A percentile compares a stretch with the other conserved stretches of the same genome.
Conservation (phyloP, 2,329 filamentous ascomycete genomes). For the Amauroascus verrucosus region DNA sequence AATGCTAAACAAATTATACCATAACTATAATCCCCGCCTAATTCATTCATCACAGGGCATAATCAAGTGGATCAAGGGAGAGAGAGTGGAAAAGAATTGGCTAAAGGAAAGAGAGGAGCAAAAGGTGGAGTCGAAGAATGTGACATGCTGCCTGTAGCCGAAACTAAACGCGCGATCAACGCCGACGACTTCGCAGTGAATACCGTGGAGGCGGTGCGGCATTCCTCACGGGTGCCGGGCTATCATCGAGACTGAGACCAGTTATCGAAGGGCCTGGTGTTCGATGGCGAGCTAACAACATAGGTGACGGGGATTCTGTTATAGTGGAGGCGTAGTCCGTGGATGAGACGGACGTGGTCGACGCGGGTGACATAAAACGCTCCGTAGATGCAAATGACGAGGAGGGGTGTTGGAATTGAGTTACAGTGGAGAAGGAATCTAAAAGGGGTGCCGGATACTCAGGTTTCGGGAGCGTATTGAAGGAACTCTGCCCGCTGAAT, state of each 20-base stretch:
- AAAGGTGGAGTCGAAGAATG: background rate
- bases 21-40: background rate
- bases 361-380: conserved; percentile 13
- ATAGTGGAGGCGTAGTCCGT: conserved; percentile 16
- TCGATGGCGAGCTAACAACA: conserved; percentile 5
- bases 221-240: background rate
- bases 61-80: background rate
- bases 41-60: conserved; percentile 5
- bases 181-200: conserved; percentile 14
- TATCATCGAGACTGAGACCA: conserved; percentile 14
- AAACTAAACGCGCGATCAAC: background rate
- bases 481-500: background rate
- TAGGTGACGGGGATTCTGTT: conserved; percentile 16
- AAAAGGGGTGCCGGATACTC: conserved; percentile 8
- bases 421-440: conserved; percentile 7
- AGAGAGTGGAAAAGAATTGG: too few species aligned
- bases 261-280: conserved; percentile 15
- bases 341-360: conserved; percentile 13
- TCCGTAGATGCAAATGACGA: conserved; percentile 17
- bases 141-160: background rate
- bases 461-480: conserved; percentile 7
- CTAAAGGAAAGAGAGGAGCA: background rate
- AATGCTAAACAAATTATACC: background rate
- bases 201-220: conserved; percentile 11
- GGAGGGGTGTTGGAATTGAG: conserved; percentile 9